Evolutionary conservation across 441 rosid genomes (phyloP).

Genomic region (Erodium texanum): DNA sequence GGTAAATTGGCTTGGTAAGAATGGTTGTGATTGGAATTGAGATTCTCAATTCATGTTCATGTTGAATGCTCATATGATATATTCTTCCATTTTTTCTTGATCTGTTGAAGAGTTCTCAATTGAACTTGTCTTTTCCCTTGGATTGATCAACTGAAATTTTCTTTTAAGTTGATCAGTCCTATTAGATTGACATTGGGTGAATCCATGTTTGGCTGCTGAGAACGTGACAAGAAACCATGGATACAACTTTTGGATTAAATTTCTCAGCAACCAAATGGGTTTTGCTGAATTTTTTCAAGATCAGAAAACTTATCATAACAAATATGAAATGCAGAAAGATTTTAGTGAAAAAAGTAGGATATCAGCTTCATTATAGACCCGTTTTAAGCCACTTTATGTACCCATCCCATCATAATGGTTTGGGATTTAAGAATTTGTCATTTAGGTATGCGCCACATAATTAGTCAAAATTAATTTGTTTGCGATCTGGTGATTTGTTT

Average conservation of each 20-base stretch:
- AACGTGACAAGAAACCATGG: background rate
- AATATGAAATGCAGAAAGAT: background rate
- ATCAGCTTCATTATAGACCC: background rate
- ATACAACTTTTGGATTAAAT: background rate
- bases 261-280: background rate
- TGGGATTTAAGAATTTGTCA: background rate
- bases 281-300: background rate
- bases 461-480: background rate
- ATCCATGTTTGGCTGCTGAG: background rate
- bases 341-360: background rate
- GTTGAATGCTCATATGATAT: background rate
- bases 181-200: background rate
- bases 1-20: no score
- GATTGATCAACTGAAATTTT: background rate
- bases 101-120: background rate
- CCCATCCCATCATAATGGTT: no score
- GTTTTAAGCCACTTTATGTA: background rate
- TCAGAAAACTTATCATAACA: background rate
- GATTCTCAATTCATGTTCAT: background rate
- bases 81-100: background rate
- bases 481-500: background rate
- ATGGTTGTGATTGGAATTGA: background rate
- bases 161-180: background rate
- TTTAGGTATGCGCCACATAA: background rate
- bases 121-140: background rate